Conservation (phyloP, 768 basidiomycete species). For the Kwoniella sp. region DNA sequence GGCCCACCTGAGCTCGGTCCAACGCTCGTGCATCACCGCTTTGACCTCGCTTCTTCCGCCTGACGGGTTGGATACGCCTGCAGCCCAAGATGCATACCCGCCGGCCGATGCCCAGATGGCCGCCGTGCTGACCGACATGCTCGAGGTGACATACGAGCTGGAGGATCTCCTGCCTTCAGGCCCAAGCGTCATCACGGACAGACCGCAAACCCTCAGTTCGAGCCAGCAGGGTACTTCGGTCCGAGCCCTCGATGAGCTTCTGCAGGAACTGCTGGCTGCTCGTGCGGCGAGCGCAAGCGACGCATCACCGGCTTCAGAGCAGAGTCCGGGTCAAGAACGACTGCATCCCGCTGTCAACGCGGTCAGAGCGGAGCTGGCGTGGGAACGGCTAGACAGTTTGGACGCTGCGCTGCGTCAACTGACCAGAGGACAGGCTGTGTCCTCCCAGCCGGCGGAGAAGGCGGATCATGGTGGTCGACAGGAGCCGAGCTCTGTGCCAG, state of each 20-base stretch:
- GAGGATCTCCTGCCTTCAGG: conserved; percentile 21
- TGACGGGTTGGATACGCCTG: background rate
- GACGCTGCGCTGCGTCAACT: conserved; percentile 10
- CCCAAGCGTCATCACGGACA: no score
- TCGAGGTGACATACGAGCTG: conserved; percentile 34
- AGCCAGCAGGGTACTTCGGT: no score
- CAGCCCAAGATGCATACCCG: background rate
- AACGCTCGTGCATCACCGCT: conserved; percentile 21
- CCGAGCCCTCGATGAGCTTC: background rate
- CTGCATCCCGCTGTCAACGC: conserved; percentile 25
- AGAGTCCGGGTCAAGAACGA: no score
- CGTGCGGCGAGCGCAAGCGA: no score
- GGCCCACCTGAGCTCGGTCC: conserved; percentile 15
- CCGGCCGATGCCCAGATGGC: conserved; percentile 23
- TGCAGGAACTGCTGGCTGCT: conserved; percentile 1
- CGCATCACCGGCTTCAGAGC: no score
- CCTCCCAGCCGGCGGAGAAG: background rate
- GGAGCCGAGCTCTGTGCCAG: background rate
- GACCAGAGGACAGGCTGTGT: background rate
- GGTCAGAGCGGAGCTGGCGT: conserved; percentile 23
- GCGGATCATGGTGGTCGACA: background rate
- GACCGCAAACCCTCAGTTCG: no score
- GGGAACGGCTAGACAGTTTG: conserved; percentile 25
- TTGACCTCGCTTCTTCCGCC: conserved; percentile 20
- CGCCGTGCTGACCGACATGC: conserved; percentile 23